Percentiles rank a stretch among this genome's conserved stretches.
Evolutionary conservation across 2,329 filamentous ascomycete species (phyloP).

Genomic region (Xylaria sp.): DNA sequence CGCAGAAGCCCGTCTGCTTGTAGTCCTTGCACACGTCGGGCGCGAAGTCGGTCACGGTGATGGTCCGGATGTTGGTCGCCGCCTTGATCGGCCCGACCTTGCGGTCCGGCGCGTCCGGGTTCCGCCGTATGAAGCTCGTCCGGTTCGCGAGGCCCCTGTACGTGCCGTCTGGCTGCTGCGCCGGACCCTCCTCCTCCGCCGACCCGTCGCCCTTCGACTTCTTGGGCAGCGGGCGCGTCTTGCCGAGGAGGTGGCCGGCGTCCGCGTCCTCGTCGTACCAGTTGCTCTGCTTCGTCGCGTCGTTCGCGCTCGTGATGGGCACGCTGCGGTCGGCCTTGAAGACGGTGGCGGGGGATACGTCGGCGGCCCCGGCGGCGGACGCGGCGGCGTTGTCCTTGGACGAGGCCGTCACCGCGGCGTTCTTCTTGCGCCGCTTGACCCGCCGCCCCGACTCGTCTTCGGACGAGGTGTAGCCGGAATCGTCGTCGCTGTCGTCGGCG

Average conservation of each 20-base stretch:
- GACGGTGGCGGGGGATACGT: constrained; percentile 45
- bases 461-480: constrained; percentile 68
- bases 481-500: constrained; percentile 57
- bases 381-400: constrained; percentile 50
- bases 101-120: constrained; percentile 70
- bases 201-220: constrained; percentile 26
- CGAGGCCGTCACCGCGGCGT: constrained; percentile 67
- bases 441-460: constrained; percentile 77
- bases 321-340: constrained; percentile 64
- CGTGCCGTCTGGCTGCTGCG: constrained; percentile 58
- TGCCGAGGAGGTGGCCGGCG: constrained; percentile 63
- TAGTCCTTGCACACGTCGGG: constrained; percentile 97
- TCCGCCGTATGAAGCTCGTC: constrained; percentile 76
- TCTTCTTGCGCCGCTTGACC: constrained; percentile 78
- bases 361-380: constrained; percentile 43
- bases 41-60: constrained; percentile 87
- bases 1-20: constrained; percentile 73
- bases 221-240: constrained; percentile 47
- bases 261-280: constrained; percentile 83
- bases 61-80: constrained; percentile 84
- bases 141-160: constrained; percentile 78
- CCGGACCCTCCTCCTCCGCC: constrained; percentile 3
- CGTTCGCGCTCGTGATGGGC: constrained; percentile 70
- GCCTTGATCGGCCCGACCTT: constrained; percentile 86
- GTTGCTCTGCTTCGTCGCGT: constrained; percentile 86